phyloP scores from a whole-genome alignment of 148 eudicot genomes.

The Gaultheria prostrata region DNA sequence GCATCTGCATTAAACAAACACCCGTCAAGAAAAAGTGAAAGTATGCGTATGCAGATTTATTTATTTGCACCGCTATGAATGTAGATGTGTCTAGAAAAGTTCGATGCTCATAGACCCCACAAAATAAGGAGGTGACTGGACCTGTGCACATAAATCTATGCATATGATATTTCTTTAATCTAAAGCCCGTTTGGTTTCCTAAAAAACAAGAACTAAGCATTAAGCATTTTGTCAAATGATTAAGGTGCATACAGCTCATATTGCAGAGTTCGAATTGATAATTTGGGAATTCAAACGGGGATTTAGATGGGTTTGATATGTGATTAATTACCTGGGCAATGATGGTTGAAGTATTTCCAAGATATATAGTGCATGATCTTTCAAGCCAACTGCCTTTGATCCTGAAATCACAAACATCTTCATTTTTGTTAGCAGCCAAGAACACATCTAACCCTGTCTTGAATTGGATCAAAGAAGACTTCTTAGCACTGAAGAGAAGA shows the following conservation, averaged over 20 bases:
- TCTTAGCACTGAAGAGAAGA: conserved; percentile 38
- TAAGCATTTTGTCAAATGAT: too few relatives aligned
- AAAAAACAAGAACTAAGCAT: too few relatives aligned
- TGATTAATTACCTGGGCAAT: conserved; percentile 28
- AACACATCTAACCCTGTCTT: conserved; percentile 44
- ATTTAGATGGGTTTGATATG: background rate
- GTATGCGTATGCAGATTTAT: too few relatives aligned
- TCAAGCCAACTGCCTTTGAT: conserved; percentile 29
- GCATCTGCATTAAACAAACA: conserved; percentile 20
- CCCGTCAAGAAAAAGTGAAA: background rate
- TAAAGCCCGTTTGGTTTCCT: too few relatives aligned
- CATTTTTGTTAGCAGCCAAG: conserved; percentile 31
- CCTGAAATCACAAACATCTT: conserved; percentile 26
- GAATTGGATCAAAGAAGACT: conserved; percentile 40
- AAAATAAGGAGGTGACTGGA: too few relatives aligned
- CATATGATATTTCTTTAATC: too few relatives aligned
- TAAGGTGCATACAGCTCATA: too few relatives aligned
- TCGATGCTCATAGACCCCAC: too few relatives aligned
- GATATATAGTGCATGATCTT: conserved; percentile 31
- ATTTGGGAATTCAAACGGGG: background rate
- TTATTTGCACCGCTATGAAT: too few relatives aligned
- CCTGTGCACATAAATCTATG: too few relatives aligned
- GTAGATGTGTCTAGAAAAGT: too few relatives aligned
- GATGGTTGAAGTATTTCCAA: conserved; percentile 27
- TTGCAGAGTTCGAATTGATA: background rate